Evolutionary conservation across 257 asterid genomes (phyloP).

Genomic region (Ajuga chamaepitys): DNA sequence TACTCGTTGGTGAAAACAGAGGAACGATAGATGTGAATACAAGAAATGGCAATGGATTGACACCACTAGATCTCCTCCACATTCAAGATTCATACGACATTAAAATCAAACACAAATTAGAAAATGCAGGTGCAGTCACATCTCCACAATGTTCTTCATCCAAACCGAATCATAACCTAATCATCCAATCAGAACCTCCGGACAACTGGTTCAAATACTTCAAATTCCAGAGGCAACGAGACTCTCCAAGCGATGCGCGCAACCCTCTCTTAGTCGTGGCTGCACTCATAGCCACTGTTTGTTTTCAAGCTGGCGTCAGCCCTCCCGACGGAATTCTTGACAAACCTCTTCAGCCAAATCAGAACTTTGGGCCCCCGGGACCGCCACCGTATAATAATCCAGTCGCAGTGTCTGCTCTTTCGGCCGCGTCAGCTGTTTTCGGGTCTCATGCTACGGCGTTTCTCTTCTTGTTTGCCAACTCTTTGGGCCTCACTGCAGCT

Average conservation of each 20-base stretch:
- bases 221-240: slow-evolving; percentile 18
- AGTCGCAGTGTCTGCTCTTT: neutral
- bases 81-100: slow-evolving; percentile 9
- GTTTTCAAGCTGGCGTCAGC: slow-evolving; percentile 20
- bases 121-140: neutral
- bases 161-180: neutral
- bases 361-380: neutral
- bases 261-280: slow-evolving; percentile 19
- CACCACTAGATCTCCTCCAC: slow-evolving; percentile 9
- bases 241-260: slow-evolving; percentile 17
- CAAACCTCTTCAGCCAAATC: neutral
- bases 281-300: slow-evolving; percentile 16
- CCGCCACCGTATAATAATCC: too few species aligned
- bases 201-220: slow-evolving; percentile 17
- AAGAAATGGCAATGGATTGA: neutral
- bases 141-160: neutral
- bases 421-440: slow-evolving; percentile 1
- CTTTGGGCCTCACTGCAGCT: slow-evolving; percentile 20
- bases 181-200: neutral
- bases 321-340: slow-evolving; percentile 17
- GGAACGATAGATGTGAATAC: slow-evolving; percentile 4
- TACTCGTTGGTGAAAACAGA: neutral
- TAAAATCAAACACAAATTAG: slow-evolving; percentile 5
- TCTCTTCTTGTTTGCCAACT: neutral
- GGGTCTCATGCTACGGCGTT: neutral